phyloP scores from a whole-genome alignment of 495 filamentous ascomycete species.

The Copromyces sp. region DNA sequence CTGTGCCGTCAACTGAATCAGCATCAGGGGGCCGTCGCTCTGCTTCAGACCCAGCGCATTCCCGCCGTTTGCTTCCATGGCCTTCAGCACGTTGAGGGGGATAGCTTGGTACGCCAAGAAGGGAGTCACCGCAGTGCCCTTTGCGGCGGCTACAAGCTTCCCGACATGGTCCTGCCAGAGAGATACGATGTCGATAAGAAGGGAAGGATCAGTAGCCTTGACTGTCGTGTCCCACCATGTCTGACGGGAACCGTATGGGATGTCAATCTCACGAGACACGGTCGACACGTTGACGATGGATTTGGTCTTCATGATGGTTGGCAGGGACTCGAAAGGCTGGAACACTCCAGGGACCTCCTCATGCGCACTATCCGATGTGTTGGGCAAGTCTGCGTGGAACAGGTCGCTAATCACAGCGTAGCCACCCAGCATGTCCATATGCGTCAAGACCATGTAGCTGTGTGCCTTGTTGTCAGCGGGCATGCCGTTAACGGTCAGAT shows the following conservation, averaged over 20 bases:
- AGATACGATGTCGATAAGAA: slow-evolving; percentile 12
- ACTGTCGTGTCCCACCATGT: slow-evolving; percentile 13
- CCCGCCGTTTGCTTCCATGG: slow-evolving; percentile 22
- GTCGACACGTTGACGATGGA: slow-evolving; percentile 8
- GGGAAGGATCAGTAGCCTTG: slow-evolving; percentile 3
- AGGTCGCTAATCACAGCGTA: slow-evolving; percentile 11
- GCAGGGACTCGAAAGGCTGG: slow-evolving; percentile 1
- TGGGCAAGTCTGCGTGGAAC: slow-evolving; percentile 8
- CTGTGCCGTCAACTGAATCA: slow-evolving; percentile 10
- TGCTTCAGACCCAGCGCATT: slow-evolving; percentile 21
- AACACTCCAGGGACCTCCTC: slow-evolving; percentile 8
- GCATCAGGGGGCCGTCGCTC: slow-evolving; percentile 14
- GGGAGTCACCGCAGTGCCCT: slow-evolving; percentile 3
- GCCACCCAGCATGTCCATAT: slow-evolving; percentile 5
- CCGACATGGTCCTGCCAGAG: slow-evolving; percentile 8
- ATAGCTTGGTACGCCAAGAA: slow-evolving; percentile 16
- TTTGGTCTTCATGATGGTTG: slow-evolving; percentile 1
- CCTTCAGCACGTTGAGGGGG: slow-evolving; percentile 12
- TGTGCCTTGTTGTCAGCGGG: slow-evolving; percentile 10
- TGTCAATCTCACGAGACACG: slow-evolving; percentile 6
- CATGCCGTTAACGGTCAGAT: slow-evolving; percentile 14
- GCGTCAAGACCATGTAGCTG: slow-evolving; percentile 13
- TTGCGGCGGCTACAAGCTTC: slow-evolving; percentile 2
- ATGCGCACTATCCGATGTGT: background rate
- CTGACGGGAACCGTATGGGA: slow-evolving; percentile 6